Evolutionary conservation across 139 green algal genomes (phyloP), one percentile per base, ranked within the genome.

Genomic region (Haematococcus lacustris): DNA sequence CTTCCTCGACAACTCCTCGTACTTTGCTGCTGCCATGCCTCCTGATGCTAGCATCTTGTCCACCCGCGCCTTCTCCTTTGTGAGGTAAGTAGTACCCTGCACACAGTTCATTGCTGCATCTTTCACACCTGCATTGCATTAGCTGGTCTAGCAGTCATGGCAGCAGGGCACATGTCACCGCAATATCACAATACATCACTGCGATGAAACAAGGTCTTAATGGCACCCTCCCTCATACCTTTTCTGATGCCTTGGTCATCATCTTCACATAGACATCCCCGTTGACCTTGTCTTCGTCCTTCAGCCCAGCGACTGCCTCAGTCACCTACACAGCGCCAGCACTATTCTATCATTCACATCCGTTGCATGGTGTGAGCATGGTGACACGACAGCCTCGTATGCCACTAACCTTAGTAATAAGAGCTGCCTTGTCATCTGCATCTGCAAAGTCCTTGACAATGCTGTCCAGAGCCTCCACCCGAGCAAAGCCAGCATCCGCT

Each of bases 191-290:
- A n/a, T n/a, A n/a, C n/a, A n/a, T n/a, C n/a, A n/a, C n/a, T n/a
- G n/a, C n/a, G n/a, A n/a, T n/a, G n/a, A n/a, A n/a, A n/a, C n/a
- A n/a, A n/a, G n/a, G n/a, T n/a, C n/a, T n/a, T n/a, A n/a, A n/a
- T n/a, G n/a, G n/a, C n/a, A n/a, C n/a, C n/a, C n/a, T n/a, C n/a
- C n/a, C n/a, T n/a, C n/a, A n/a, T n/a, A 86, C 88, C 88, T 96
- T 96, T 40, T 90, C 83, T 6, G 77, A 37, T 26, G 83, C 83
- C 81, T 93, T 93, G 61, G 80, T 65, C 68, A 89, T 77, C 30
- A 87, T 67, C 64, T 85, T 88, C 47, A 93, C 26, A 66, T 96
- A 96, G 43, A 93, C 61, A 32, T 85, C 78, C 5, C 66, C 88
- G 71, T 91, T 90, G 38, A 57, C 75, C 73, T 82, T 79, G 61